Conservation (phyloP, 768 basidiomycete species). For the Mycena epipterygia region DNA sequence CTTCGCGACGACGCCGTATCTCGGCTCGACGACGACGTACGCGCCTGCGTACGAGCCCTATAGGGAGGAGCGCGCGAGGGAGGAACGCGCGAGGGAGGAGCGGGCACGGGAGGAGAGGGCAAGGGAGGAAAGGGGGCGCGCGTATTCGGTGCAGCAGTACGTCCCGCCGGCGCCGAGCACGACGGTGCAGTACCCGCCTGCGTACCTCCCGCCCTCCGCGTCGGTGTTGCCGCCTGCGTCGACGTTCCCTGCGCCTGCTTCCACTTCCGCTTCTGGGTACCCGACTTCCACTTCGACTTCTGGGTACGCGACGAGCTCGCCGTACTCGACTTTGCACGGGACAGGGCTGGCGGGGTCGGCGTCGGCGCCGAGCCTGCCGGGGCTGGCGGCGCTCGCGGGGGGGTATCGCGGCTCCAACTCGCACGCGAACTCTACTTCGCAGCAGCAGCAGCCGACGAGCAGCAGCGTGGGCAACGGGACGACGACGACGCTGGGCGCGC, state of each 20-base stretch:
- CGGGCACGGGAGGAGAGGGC: not conserved
- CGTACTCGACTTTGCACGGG: not conserved
- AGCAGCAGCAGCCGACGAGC: too few species aligned
- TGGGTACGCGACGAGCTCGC: not conserved
- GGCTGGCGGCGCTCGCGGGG: too few species aligned
- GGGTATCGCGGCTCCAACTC: too few species aligned
- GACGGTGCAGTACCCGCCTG: constrained; percentile 34
- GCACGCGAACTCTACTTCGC: too few species aligned
- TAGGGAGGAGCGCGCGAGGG: not conserved
- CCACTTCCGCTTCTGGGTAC: too few species aligned
- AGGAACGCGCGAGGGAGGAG: not conserved
- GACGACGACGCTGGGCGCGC: constrained; percentile 64
- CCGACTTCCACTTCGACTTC: too few species aligned
- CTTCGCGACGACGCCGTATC: not conserved
- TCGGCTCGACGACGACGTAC: not conserved
- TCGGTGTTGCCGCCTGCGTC: not conserved
- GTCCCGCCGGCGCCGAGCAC: constrained; percentile 35
- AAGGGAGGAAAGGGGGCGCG: not conserved
- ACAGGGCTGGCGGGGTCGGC: too few species aligned
- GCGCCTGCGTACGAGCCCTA: constrained; percentile 7
- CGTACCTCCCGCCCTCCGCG: not conserved
- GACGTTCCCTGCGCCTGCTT: not conserved
- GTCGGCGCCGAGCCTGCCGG: too few species aligned
- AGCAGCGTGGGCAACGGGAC: not conserved
- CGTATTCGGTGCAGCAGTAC: constrained; percentile 10